phyloP scores from a whole-genome alignment of 257 asterid genomes.

The Hygrophila difformis region DNA sequence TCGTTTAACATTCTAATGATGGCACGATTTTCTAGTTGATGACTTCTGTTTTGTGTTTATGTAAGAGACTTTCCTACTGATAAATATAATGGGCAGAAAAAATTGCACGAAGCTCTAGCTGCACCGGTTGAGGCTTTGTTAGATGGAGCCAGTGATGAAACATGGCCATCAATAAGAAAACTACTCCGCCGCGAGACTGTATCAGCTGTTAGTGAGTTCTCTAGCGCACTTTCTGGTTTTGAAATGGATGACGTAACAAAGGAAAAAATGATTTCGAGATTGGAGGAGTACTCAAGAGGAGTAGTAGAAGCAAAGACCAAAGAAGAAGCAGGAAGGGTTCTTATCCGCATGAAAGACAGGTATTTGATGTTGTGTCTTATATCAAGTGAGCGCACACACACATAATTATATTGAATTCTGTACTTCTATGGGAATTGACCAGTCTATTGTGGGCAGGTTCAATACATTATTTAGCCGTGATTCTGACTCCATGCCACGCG shows the following conservation, averaged over 20 bases:
- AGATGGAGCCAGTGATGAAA: constrained; percentile 80
- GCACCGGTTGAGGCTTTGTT: constrained; percentile 88
- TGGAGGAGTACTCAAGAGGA: constrained; percentile 69
- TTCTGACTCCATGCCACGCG: constrained; percentile 8
- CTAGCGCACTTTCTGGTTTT: constrained; percentile 71
- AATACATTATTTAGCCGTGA: constrained; percentile 1
- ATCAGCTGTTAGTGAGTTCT: constrained; percentile 48
- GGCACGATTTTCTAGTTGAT: constrained; percentile 12
- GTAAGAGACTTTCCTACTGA: constrained; percentile 10
- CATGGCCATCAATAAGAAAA: constrained; percentile 89
- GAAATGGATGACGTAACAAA: constrained; percentile 66
- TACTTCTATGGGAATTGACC: constrained; percentile 18
- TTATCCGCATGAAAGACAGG: constrained; percentile 97
- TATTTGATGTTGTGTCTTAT: constrained; percentile 4
- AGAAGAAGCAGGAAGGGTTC: constrained; percentile 92
- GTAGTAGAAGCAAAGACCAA: constrained; percentile 82
- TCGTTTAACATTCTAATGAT: background rate
- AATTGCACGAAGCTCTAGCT: constrained; percentile 64
- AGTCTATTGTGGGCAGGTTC: constrained; percentile 2
- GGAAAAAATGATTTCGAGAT: constrained; percentile 48
- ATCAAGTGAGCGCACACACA: no score
- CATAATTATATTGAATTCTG: background rate
- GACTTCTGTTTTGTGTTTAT: background rate
- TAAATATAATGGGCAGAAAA: constrained; percentile 42
- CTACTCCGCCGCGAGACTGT: constrained; percentile 64